phyloP scores from a whole-genome alignment of 768 basidiomycete genomes.

The Gymnopilus dilepis region DNA sequence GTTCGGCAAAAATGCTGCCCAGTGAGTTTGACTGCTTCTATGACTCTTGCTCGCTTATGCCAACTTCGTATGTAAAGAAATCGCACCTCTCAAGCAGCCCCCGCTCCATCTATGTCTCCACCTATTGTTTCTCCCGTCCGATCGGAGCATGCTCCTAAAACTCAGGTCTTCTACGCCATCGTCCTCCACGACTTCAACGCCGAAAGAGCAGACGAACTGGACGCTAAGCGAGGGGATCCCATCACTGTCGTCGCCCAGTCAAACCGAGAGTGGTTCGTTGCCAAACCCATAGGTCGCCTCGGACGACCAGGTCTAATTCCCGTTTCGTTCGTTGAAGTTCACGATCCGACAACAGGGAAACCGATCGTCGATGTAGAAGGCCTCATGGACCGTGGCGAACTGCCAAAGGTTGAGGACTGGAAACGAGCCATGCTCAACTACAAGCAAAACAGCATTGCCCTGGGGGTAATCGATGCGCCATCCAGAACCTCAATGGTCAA shows the following conservation, averaged over 20 bases:
- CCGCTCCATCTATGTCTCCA: slow-evolving; percentile 18
- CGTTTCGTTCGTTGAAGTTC: slow-evolving; percentile 95
- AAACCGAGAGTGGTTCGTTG: slow-evolving; percentile 99
- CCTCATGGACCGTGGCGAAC: slow-evolving; percentile 84
- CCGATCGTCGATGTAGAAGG: slow-evolving; percentile 75
- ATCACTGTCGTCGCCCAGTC: slow-evolving; percentile 98
- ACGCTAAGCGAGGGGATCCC: slow-evolving; percentile 91
- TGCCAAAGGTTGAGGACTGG: slow-evolving; percentile 99
- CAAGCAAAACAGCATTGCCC: slow-evolving; percentile 94
- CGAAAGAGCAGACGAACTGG: slow-evolving; percentile 96
- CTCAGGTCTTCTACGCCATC: slow-evolving; percentile 88
- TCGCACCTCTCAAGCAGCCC: slow-evolving; percentile 48
- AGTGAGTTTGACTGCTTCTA: slow-evolving; percentile 48
- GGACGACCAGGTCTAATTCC: slow-evolving; percentile 97
- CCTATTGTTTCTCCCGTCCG: slow-evolving; percentile 28
- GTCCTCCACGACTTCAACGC: slow-evolving; percentile 95
- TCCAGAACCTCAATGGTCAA: slow-evolving; percentile 47
- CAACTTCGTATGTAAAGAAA: slow-evolving; percentile 33
- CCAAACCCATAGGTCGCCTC: slow-evolving; percentile 94
- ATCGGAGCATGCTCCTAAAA: slow-evolving; percentile 35
- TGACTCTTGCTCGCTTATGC: slow-evolving; percentile 16
- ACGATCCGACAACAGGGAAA: slow-evolving; percentile 86
- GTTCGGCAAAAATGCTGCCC: slow-evolving; percentile 72
- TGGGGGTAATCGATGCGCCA: slow-evolving; percentile 84
- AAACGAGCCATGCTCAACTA: slow-evolving; percentile 94